Base-by-base conservation (phyloP, 1,284 basidiomycete genomes). In the Blastosporella zonata region DNA sequence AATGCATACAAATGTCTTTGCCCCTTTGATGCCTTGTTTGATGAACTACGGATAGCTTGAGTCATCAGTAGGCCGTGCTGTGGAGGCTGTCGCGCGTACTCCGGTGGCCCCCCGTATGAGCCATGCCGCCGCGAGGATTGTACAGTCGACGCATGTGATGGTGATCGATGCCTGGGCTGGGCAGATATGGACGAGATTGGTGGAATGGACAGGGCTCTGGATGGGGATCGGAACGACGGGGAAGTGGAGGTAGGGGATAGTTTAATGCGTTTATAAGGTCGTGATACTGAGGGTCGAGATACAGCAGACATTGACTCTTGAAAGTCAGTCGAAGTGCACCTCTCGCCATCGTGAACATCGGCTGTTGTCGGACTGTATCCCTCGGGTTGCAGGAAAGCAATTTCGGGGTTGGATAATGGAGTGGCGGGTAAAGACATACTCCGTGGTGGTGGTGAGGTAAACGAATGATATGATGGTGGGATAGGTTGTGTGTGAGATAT, bases 1-100 rank as follows among this genome's bases (percentile, higher is more conserved):
- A 84, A 85, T 13, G 81, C 79, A 23, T 68, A 73, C 37, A 74
- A 64, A 50, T 77, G 71, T 46, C 82, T 70, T 58, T 74, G 73
- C 1, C 77, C 76, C 60, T 77, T 81, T 44, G 77, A 69, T 21
- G 69, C 67, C 12, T 65, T 70, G 5, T 70, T 73, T 23, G 72
- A 67, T 21, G 72, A 67, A 51, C 65, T 73, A 22, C 79, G 76
- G 38, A 74, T 61, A 5, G 81, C 82, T 45, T 78, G 68, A 34
- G 74, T 70, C 61, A 84, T 61, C 28, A 75, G 58, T 58, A 70
- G 46, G 60, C 70, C 57, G 6, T 25, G 44, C 46, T n/a, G n/a
- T n/a, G n/a, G n/a, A n/a, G n/a, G n/a, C n/a, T n/a, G n/a, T n/a
- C 8, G 59, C 60, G 34, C 49, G 55, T 57, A 55, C 35, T 56